phyloP scores from a whole-genome alignment of 805 yeast species.

The Teunomyces cretensis region DNA sequence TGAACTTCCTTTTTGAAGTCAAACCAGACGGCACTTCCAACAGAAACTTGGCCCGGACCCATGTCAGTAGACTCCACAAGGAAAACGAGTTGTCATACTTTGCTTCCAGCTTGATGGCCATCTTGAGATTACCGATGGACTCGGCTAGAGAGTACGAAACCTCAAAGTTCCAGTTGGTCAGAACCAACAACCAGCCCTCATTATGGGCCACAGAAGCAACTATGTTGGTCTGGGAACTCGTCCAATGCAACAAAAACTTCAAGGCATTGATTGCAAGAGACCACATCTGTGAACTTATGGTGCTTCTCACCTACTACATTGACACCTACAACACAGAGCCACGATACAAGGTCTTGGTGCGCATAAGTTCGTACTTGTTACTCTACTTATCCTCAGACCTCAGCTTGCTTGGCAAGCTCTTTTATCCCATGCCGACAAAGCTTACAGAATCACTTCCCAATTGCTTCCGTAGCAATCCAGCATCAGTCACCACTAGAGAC shows the following conservation, averaged over 20 bases:
- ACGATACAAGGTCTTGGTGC: constrained; percentile 42
- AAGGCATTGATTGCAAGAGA: constrained; percentile 37
- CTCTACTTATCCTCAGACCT: constrained; percentile 47
- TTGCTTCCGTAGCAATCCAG: constrained; percentile 43
- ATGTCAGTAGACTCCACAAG: constrained; percentile 53
- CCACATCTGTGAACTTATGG: constrained; percentile 52
- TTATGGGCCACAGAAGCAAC: constrained; percentile 59
- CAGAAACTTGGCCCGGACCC: constrained; percentile 52
- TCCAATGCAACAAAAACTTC: constrained; percentile 68
- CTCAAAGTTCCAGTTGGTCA: constrained; percentile 6
- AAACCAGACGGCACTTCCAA: constrained; percentile 26
- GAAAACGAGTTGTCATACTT: constrained; percentile 55
- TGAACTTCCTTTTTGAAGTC: constrained; percentile 34
- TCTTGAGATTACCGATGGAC: constrained; percentile 44
- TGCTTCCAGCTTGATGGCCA: constrained; percentile 45
- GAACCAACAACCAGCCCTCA: constrained; percentile 20
- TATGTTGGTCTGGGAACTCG: constrained; percentile 71
- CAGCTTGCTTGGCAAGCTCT: constrained; percentile 35
- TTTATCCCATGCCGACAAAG: constrained; percentile 44
- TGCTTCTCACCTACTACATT: constrained; percentile 58
- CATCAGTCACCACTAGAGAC: constrained; percentile 59
- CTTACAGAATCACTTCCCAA: constrained; percentile 55
- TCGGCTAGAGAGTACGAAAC: neutral
- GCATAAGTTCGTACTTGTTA: constrained; percentile 52
- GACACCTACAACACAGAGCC: constrained; percentile 41